phyloP scores from a whole-genome alignment of 441 rosid species.

The Raphanus hybrid region DNA sequence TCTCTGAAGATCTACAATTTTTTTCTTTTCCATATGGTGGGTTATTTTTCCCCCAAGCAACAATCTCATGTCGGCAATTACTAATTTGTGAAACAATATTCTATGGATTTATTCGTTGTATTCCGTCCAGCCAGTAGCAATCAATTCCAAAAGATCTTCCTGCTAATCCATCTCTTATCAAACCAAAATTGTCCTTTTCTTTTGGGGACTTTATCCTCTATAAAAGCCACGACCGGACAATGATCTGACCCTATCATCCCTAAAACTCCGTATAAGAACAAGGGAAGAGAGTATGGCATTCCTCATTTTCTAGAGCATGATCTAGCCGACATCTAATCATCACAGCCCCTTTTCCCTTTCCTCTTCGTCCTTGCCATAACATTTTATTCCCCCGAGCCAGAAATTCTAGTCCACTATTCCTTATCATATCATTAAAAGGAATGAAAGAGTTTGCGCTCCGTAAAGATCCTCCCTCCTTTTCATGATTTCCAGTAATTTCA shows the following conservation, averaged over 20 bases:
- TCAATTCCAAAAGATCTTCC: neutral
- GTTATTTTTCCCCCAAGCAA: neutral
- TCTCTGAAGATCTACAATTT: too few relatives aligned
- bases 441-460: neutral
- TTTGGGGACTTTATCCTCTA: neutral
- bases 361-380: neutral
- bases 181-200: too few relatives aligned
- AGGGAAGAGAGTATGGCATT: neutral
- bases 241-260: neutral
- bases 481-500: neutral
- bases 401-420: neutral
- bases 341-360: neutral
- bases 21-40: neutral
- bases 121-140: neutral
- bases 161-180: neutral
- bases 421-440: neutral
- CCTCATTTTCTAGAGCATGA: neutral
- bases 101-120: too few relatives aligned
- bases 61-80: neutral
- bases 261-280: neutral
- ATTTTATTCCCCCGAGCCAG: neutral
- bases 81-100: too few relatives aligned
- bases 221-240: neutral
- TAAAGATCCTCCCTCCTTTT: neutral
- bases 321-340: neutral